These are phyloP conservation scores for Exophiala sideris DNA, from an alignment of 2,329 filamentous ascomycete species.

Conservation along the genomic window DNA sequence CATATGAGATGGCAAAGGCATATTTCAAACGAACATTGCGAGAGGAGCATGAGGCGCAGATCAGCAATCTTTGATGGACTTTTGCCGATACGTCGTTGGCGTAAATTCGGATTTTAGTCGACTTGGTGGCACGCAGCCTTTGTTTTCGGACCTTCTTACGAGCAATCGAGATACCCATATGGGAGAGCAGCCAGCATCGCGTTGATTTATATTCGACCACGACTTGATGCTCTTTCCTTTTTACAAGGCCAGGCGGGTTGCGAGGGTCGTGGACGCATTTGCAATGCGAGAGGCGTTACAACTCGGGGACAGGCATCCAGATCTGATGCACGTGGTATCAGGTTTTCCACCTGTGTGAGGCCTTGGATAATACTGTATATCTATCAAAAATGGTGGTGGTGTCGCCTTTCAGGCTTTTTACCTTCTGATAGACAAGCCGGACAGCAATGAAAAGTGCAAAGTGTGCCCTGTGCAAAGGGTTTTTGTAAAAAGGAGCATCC, in stretches of 20 bases:
- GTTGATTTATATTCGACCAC: slow-evolving; percentile 5
- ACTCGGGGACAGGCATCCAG: neutral
- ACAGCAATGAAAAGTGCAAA: slow-evolving; percentile 16
- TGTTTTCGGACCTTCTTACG: slow-evolving; percentile 1
- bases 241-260: neutral
- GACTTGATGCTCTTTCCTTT: slow-evolving; percentile 8
- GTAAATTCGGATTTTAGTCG: neutral
- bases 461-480: neutral
- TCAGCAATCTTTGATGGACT: slow-evolving; percentile 18
- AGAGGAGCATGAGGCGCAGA: slow-evolving; percentile 25
- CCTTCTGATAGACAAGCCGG: slow-evolving; percentile 14
- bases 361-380: slow-evolving; percentile 23
- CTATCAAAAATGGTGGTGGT: slow-evolving; percentile 14
- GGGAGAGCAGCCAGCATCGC: neutral
- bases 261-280: slow-evolving; percentile 4
- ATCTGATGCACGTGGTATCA: slow-evolving; percentile 5
- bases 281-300: slow-evolving; percentile 14
- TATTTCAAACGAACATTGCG: slow-evolving; percentile 54
- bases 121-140: neutral
- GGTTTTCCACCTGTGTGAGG: neutral
- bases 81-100: neutral
- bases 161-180: slow-evolving; percentile 16
- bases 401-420: slow-evolving; percentile 7
- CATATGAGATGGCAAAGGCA: slow-evolving; percentile 66
- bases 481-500: neutral